Evolutionary conservation across 192 early-diverging fungal genomes (phyloP), one percentile per base, ranked within the genome.

Genomic region (Geranomyces michiganensis): DNA sequence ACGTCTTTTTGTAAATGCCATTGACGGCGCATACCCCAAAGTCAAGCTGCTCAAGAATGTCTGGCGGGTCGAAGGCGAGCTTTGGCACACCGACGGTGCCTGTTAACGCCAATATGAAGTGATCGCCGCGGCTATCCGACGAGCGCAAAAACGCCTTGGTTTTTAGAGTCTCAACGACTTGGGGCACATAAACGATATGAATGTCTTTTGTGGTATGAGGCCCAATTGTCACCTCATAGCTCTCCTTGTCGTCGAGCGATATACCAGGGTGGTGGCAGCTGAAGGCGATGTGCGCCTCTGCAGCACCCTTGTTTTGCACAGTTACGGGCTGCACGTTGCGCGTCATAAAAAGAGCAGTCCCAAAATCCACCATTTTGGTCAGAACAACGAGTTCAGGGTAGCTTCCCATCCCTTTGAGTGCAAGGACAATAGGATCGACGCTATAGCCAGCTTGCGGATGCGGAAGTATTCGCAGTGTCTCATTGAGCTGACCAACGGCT

Each of bases 31-130:
- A 84, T 0, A 87, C 84, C 3, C 87, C 87, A 73, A 88, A 87
- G 60, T 88, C 81, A 2, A 87, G 63, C 8, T 73, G 46, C 24
- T 79, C 59, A 22, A 81, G 59, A 29, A 74, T 66, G 44, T 81
- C 59, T 1, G 62, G 12, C 12, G 87, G 87, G 27, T 41, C 46
- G 27, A 86, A 74, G 2, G 73, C 72, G 32, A 88, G 72, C 65
- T 81, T 82, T 0, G 87, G 84, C 0, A 88, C 78, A 13, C 87
- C 87, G 26, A 88, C 87, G 3, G 68, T 66, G 17, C 87, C 87
- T 27, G 70, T 63, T 26, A 88, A 43, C 8, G 70, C 71, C 14
- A 88, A 61, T 75, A 87, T 80, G 56, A 84, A 88, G 43, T 81
- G 74, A 64, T 88, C 87, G 5, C 84, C 85, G 9, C 87, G 65